Percentiles rank a stretch among this genome's conserved stretches.
Evolutionary conservation across 768 basidiomycete genomes (phyloP).

Genomic region (Serendipita sp.): DNA sequence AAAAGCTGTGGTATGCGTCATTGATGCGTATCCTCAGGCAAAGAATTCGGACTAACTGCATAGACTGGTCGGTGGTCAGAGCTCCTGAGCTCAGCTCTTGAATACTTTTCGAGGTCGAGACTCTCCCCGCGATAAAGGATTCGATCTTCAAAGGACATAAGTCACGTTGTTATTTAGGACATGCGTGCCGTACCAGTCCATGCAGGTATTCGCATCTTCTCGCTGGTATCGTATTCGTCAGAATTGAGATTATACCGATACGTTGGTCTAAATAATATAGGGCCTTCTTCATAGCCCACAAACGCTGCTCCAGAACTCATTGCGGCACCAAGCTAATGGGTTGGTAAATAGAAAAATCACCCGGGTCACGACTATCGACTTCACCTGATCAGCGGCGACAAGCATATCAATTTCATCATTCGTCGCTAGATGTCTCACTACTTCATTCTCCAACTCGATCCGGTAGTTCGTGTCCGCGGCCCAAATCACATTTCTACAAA

Average conservation of each 20-base stretch:
- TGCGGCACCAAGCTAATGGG: constrained; percentile 45
- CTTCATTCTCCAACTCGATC: constrained; percentile 71
- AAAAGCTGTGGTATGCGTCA: constrained; percentile 31
- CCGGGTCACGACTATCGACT: constrained; percentile 13
- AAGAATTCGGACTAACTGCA: constrained; percentile 10
- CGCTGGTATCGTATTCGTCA: constrained; percentile 84
- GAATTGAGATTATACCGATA: constrained; percentile 80
- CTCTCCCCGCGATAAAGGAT: constrained; percentile 64
- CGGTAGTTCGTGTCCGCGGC: constrained; percentile 94
- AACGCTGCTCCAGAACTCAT: constrained; percentile 68
- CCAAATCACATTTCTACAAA: constrained; percentile 74
- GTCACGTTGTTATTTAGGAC: neutral
- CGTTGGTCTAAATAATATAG: constrained; percentile 81
- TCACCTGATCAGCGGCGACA: constrained; percentile 72
- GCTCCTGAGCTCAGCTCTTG: constrained; percentile 68
- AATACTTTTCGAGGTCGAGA: constrained; percentile 65
- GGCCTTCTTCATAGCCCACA: constrained; percentile 73
- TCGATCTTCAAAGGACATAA: constrained; percentile 53
- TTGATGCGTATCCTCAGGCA: neutral
- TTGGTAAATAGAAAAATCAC: neutral
- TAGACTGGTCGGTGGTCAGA: constrained; percentile 92
- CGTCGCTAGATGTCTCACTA: constrained; percentile 51
- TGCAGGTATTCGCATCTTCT: constrained; percentile 90
- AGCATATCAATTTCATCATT: constrained; percentile 56
- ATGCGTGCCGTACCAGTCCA: constrained; percentile 67